Conservation (phyloP, 345 rosid species). For the Citrus cavaleriei region DNA sequence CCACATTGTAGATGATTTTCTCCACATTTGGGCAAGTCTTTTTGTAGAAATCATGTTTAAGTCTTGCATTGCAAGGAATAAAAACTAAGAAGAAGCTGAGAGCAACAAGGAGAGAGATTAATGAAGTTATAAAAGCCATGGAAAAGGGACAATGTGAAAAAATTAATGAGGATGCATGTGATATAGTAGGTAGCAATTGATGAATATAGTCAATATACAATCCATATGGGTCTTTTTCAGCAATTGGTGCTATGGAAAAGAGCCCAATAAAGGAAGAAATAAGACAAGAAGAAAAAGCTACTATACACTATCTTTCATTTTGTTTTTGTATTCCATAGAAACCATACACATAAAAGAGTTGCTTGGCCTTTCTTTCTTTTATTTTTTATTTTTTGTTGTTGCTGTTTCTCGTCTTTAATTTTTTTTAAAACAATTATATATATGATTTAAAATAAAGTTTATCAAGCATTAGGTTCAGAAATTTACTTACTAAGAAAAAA, state of each 20-base stretch:
- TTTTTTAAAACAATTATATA: too few species aligned
- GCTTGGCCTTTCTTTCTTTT: not conserved
- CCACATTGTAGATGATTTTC: slow-evolving; percentile 1
- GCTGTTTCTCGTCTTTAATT: too few species aligned
- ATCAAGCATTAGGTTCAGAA: too few species aligned
- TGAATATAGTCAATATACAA: too few species aligned
- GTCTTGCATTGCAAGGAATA: not conserved
- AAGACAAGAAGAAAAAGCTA: not conserved
- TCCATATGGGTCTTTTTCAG: not conserved
- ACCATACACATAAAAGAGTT: too few species aligned
- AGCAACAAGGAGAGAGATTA: not conserved
- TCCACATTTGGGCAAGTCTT: slow-evolving; percentile 12
- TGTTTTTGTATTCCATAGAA: not conserved
- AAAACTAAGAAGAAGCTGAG: not conserved
- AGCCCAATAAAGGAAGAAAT: not conserved
- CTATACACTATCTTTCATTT: not conserved
- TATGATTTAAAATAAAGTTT: too few species aligned
- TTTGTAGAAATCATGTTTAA: slow-evolving; percentile 7
- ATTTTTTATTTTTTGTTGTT: too few species aligned
- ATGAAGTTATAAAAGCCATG: not conserved
- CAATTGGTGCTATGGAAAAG: not conserved
- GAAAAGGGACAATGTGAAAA: not conserved
- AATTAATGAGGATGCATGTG: not conserved
- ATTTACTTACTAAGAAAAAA: too few species aligned
- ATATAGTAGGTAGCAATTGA: not conserved